These are phyloP conservation scores for Rhodotorula sp. DNA, from an alignment of 1,284 basidiomycete genomes.

Conservation along the genomic window DNA sequence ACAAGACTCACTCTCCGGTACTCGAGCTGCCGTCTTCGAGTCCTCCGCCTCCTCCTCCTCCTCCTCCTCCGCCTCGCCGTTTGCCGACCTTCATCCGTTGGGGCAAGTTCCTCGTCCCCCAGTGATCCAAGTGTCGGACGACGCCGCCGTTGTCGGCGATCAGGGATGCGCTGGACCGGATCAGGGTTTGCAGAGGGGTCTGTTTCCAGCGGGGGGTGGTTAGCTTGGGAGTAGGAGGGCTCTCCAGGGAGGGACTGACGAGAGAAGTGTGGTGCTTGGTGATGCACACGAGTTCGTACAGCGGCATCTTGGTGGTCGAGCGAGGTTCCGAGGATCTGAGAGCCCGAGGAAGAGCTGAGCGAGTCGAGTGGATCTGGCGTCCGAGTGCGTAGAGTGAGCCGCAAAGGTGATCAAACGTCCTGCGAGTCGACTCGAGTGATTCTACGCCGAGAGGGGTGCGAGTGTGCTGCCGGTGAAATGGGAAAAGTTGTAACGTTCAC, in stretches of 20 bases:
- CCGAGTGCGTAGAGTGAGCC: too few species aligned
- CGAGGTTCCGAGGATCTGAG: too few species aligned
- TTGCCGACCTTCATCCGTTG: conserved; percentile 36
- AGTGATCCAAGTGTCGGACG: conserved; percentile 41
- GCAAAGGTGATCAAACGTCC: too few species aligned
- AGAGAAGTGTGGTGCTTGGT: conserved; percentile 34
- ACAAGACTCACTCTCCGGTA: conserved; percentile 39
- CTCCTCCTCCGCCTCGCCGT: conserved; percentile 26
- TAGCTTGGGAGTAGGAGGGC: background rate
- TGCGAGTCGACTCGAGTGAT: too few species aligned
- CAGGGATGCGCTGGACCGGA: conserved; percentile 35
- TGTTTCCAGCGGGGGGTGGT: conserved; percentile 1
- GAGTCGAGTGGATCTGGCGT: too few species aligned
- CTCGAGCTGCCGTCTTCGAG: conserved; percentile 14
- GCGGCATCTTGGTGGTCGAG: conserved; percentile 32
- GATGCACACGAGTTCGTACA: conserved; percentile 44
- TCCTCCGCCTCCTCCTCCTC: background rate
- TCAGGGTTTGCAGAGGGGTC: conserved; percentile 39
- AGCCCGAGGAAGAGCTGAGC: too few species aligned
- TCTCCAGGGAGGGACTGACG: conserved; percentile 4
- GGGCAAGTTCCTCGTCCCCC: conserved; percentile 40
- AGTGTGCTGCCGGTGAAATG: too few species aligned
- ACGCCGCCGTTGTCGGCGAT: conserved; percentile 41
- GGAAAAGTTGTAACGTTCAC: too few species aligned
- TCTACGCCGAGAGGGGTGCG: too few species aligned